These are phyloP conservation scores for Verticillium zaregamsianum DNA, from an alignment of 2,329 filamentous ascomycete genomes.

Conservation along the genomic window DNA sequence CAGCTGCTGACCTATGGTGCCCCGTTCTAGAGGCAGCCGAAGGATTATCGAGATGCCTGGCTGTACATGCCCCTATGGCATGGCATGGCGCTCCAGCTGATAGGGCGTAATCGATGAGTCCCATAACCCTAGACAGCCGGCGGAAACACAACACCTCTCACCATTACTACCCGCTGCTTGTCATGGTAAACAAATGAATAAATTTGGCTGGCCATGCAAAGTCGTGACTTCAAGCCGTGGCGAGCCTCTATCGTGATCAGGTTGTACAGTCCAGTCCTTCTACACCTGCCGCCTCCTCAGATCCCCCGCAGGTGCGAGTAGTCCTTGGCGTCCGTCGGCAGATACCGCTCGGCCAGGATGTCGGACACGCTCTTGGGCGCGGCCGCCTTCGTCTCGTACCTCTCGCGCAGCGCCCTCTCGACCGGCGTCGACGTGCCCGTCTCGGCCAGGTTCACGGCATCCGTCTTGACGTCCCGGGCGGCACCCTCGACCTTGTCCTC, in stretches of 20 bases:
- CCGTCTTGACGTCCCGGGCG: slow-evolving; percentile 30
- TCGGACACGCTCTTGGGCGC: slow-evolving; percentile 48
- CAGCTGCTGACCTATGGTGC: too few species aligned
- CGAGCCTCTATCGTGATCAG: background rate
- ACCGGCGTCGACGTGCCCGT: slow-evolving; percentile 29
- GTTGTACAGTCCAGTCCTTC: background rate
- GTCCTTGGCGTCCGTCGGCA: slow-evolving; percentile 40
- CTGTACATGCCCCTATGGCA: too few species aligned
- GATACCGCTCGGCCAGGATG: slow-evolving; percentile 51
- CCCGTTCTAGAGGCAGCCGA: too few species aligned
- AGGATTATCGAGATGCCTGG: too few species aligned
- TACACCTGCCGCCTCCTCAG: background rate
- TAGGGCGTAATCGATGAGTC: too few species aligned
- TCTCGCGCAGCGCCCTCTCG: slow-evolving; percentile 46
- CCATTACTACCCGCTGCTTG: background rate
- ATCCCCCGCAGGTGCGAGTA: slow-evolving; percentile 37
- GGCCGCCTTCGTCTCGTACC: slow-evolving; percentile 40
- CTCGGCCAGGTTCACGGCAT: slow-evolving; percentile 20
- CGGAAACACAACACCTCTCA: too few species aligned
- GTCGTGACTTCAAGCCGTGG: background rate
- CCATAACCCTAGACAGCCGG: too few species aligned
- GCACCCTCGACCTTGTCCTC: slow-evolving; percentile 33
- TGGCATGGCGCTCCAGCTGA: too few species aligned
- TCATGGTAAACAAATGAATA: background rate
- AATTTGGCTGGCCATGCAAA: background rate